A percentile compares a stretch with the other conserved stretches of the same genome.
Evolutionary conservation across 148 eudicot species (phyloP).

Genomic region (Silene uniflora): DNA sequence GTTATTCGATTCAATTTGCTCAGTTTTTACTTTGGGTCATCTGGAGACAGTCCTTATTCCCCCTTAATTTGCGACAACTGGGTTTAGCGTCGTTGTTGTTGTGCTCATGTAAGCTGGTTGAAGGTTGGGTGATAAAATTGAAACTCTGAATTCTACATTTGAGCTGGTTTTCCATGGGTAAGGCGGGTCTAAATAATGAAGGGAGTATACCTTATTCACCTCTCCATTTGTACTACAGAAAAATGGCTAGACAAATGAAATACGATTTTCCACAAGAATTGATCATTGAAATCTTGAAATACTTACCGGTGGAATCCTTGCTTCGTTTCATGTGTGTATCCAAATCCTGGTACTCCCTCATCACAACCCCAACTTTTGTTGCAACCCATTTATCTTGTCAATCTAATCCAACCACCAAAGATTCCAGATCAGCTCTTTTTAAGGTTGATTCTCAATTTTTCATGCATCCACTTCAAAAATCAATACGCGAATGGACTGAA

Average conservation of each 20-base stretch:
- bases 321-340: constrained; percentile 25
- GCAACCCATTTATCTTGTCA: constrained; percentile 19
- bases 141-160: background rate
- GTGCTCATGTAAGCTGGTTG: too few species aligned
- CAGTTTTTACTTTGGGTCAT: too few species aligned
- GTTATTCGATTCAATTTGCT: too few species aligned
- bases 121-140: background rate
- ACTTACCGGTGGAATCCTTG: constrained; percentile 8
- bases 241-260: background rate
- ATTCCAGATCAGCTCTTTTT: constrained; percentile 7
- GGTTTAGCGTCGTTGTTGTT: too few species aligned
- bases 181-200: background rate
- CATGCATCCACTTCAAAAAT: constrained; percentile 14
- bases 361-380: constrained; percentile 20
- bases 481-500: constrained; percentile 19
- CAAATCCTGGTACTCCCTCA: constrained; percentile 22
- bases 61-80: too few species aligned
- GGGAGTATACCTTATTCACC: background rate
- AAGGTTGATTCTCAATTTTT: background rate
- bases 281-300: constrained; percentile 22
- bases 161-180: constrained; percentile 6
- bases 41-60: too few species aligned
- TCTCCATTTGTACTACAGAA: background rate
- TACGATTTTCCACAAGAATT: constrained; percentile 16
- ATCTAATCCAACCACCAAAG: constrained; percentile 17